Percentiles rank a stretch among this genome's conserved stretches.
Conservation (phyloP, 257 asterid genomes). For the Phtheirospermum japonicum region DNA sequence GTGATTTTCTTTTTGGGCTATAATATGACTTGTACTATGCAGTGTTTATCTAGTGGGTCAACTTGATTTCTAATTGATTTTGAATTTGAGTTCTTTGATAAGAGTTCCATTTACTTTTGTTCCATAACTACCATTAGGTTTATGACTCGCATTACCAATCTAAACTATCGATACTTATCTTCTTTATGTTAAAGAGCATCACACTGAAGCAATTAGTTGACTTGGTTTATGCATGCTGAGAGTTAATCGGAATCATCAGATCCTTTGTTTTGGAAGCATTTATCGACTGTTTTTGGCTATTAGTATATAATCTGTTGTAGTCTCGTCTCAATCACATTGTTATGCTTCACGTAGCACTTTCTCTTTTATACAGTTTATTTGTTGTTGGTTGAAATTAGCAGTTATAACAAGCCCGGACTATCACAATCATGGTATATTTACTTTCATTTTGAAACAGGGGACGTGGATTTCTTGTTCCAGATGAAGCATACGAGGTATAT, state of each 20-base stretch:
- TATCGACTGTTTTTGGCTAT: conserved; percentile 16
- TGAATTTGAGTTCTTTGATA: conserved; percentile 5
- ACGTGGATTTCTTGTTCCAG: conserved; percentile 74
- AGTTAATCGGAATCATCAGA: not conserved
- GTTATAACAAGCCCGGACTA: conserved; percentile 15
- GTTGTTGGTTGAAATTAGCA: conserved; percentile 14
- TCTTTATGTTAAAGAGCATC: conserved; percentile 4
- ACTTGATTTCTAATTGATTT: conserved; percentile 13
- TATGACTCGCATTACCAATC: conserved; percentile 3
- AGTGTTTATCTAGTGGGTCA: conserved; percentile 12
- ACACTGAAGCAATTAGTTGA: not conserved
- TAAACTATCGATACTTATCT: not conserved
- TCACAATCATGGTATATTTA: conserved; percentile 24
- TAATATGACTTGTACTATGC: conserved; percentile 19
- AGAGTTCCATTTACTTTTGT: not conserved
- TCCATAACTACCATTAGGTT: not conserved
- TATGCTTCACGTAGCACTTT: conserved; percentile 4
- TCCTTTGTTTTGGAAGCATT: conserved; percentile 1
- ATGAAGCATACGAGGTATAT: conserved; percentile 68
- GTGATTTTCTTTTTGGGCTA: conserved; percentile 31
- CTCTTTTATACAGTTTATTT: conserved; percentile 21
- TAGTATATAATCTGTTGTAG: not conserved
- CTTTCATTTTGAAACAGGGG: conserved; percentile 52
- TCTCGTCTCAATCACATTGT: not conserved
- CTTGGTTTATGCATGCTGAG: conserved; percentile 4